phyloP scores from a whole-genome alignment of 768 basidiomycete species.

The Suillus variegatus region DNA sequence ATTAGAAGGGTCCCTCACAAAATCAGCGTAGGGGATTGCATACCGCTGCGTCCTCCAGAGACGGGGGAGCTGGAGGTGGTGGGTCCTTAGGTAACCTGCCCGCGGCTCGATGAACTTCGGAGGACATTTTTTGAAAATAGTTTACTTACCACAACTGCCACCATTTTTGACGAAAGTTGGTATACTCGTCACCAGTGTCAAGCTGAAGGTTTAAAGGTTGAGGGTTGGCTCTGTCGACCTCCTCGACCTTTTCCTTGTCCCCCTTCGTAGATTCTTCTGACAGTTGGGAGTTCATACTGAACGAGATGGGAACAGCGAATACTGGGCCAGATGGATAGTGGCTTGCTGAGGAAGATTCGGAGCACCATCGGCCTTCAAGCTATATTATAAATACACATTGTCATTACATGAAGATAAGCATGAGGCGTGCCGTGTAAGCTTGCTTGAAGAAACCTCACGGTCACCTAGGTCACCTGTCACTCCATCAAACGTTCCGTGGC shows the following conservation, averaged over 20 bases:
- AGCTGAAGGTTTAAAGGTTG: conserved; percentile 31
- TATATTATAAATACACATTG: background rate
- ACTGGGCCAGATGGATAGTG: background rate
- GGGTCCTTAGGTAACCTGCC: conserved; percentile 59
- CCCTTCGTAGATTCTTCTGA: background rate
- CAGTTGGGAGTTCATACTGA: background rate
- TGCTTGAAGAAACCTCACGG: background rate
- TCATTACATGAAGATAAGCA: background rate
- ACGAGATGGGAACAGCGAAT: background rate
- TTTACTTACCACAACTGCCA: conserved; percentile 54
- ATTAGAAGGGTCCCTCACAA: background rate
- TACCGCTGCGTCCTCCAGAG: conserved; percentile 58
- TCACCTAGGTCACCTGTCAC: background rate
- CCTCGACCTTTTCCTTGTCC: background rate
- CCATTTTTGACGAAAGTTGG: conserved; percentile 48
- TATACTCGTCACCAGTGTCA: conserved; percentile 40
- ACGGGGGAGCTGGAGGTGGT: conserved; percentile 55
- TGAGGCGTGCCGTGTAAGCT: background rate
- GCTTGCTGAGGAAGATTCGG: background rate
- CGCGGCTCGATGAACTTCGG: background rate
- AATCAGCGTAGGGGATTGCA: conserved; percentile 7
- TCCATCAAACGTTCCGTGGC: background rate
- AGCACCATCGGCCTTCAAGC: background rate
- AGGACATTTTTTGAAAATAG: background rate
- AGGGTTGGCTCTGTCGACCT: background rate